Base-by-base conservation (phyloP, 495 filamentous ascomycete genomes). In the Xylaria telfairii region DNA sequence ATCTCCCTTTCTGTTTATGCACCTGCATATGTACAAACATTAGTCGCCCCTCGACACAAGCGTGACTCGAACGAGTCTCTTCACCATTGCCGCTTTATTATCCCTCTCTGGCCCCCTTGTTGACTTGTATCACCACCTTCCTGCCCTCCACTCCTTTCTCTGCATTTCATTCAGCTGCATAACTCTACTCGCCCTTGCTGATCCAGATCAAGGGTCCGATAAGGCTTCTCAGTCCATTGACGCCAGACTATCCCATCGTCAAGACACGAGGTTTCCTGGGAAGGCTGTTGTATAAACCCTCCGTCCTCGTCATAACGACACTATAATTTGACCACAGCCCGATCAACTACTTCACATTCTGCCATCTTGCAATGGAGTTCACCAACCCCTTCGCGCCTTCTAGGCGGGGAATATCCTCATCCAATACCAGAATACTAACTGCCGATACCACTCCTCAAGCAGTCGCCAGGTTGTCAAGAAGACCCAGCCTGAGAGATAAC, bases 1-100 rank as follows among this genome's bases (percentile, higher is more conserved):
- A 63, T 73, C 76, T 71, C 76, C 75, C 75, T 75, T 75, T 67
- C 73, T 75, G 70, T 75, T 70, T 74, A 72, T 78, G 76, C 66
- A 77, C 73, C 71, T 71, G n/a, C 49, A 70, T 39, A 65, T 76
- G 71, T 72, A 75, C 69, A 78, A 75, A 65, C 71, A 70, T 68
- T 68, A 72, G 34, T 57, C 53, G 47, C 67, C 70, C 62, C 54
- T 57, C 51, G 56, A 60, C 67, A 62, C 54, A 70, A 62, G 68
- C 75, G 74, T 73, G 73, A 76, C 44, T 70, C 68, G 70, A 60
- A 70, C 46, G 64, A 57, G 34, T 53, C 49, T 47, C 30, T 41
- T 67, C 70, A 73, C 17, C 49, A 69, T 73, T 71, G 69, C 39
- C 70, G 67, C 66, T 73, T 77, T 75, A 73, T 76, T 77, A 77